A percentile compares a stretch with the other conserved stretches of the same genome.
These are phyloP conservation scores for Neurospora crassa DNA, from an alignment of 2,329 filamentous ascomycete genomes.

Conservation along the genomic window DNA sequence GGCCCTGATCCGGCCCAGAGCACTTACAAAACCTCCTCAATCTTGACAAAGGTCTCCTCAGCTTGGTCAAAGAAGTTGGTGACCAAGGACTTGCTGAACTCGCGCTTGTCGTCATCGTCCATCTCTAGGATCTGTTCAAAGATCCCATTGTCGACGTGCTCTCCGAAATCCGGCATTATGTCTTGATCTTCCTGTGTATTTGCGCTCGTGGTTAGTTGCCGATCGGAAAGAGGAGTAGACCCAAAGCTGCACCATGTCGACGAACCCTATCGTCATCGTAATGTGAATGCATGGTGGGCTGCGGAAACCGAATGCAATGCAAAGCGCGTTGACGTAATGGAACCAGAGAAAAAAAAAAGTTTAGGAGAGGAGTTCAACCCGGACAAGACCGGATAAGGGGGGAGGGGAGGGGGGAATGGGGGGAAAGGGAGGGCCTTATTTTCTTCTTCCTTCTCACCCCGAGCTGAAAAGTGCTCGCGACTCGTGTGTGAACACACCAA, in stretches of 20 bases:
- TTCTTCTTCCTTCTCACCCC: neutral
- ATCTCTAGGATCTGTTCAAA: slow-evolving; percentile 97
- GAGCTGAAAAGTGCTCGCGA: neutral
- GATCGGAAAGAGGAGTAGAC: neutral
- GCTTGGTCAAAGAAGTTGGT: slow-evolving; percentile 91
- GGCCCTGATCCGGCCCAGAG: neutral
- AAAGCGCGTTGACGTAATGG: neutral
- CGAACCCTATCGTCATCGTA: slow-evolving; percentile 8
- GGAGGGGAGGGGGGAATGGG: neutral
- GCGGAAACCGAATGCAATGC: neutral
- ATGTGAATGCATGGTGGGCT: neutral
- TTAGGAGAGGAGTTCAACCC: neutral
- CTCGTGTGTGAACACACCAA: neutral
- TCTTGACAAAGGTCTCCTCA: slow-evolving; percentile 72
- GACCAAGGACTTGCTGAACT: slow-evolving; percentile 85
- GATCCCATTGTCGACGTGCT: slow-evolving; percentile 67
- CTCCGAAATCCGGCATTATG: slow-evolving; percentile 54
- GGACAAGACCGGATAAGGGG: neutral
- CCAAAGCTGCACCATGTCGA: neutral
- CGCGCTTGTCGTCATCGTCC: slow-evolving; percentile 83
- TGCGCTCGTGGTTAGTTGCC: slow-evolving; percentile 7
- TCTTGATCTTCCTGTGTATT: slow-evolving; percentile 28
- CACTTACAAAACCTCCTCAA: slow-evolving; percentile 75
- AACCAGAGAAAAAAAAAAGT: neutral
- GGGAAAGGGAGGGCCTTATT: neutral